Evolutionary conservation across 805 yeast genomes (phyloP).

Genomic region (Vanderwaltozyma yarrowii): DNA sequence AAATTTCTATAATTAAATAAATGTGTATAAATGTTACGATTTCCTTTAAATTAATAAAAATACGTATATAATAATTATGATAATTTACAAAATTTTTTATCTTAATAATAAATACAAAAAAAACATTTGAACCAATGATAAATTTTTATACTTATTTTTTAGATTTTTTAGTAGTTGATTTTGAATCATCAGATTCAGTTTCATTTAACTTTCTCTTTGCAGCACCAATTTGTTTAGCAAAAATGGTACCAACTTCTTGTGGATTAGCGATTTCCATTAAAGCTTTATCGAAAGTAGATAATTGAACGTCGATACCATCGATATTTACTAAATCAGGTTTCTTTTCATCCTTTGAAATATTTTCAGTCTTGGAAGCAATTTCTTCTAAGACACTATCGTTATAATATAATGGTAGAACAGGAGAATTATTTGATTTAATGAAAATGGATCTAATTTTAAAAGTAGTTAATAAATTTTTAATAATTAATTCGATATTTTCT

Average conservation of each 20-base stretch:
- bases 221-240: constrained; percentile 45
- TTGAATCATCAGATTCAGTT: constrained; percentile 2
- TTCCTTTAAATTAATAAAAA: no score
- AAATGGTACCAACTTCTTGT: constrained; percentile 49
- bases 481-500: constrained; percentile 50
- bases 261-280: constrained; percentile 79
- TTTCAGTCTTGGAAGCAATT: constrained; percentile 25
- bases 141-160: constrained; percentile 9
- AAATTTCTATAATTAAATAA: no score
- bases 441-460: constrained; percentile 46
- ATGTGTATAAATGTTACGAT: no score
- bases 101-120: no score
- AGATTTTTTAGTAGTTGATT: constrained; percentile 12
- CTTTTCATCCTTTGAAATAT: constrained; percentile 15
- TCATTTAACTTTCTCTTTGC: constrained; percentile 23
- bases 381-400: constrained; percentile 39
- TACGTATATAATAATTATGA: no score
- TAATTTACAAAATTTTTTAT: no score
- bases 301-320: constrained; percentile 34
- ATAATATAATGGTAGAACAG: constrained; percentile 75
- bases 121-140: no score
- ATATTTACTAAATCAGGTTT: constrained; percentile 20
- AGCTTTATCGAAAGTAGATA: constrained; percentile 60
- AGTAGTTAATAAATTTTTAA: constrained; percentile 34
- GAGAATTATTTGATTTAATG: constrained; percentile 61